phyloP scores from a whole-genome alignment of 129 eudicot species.

The Logfia minima region DNA sequence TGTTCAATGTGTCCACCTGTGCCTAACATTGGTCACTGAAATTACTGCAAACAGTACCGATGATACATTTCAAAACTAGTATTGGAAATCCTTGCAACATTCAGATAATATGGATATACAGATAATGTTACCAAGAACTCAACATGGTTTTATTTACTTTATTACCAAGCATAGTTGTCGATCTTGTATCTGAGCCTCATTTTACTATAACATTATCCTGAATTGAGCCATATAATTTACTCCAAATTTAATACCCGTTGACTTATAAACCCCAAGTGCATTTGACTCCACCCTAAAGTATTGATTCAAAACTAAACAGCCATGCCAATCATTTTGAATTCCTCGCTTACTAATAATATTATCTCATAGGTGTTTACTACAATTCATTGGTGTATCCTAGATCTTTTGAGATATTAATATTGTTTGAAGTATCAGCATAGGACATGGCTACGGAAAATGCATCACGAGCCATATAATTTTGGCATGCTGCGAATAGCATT shows the following conservation, averaged over 20 bases:
- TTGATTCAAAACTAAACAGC: not conserved
- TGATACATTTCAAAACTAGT: not conserved
- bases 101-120: not conserved
- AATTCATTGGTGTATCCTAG: not conserved
- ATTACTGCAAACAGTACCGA: not conserved
- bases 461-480: not conserved
- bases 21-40: not conserved
- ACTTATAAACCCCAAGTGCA: not conserved
- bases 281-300: slow-evolving; percentile 3
- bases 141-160: not conserved
- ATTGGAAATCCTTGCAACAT: not conserved
- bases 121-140: no score
- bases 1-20: not conserved
- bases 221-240: no score
- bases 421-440: not conserved
- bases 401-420: not conserved
- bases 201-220: not conserved
- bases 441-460: not conserved
- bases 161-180: not conserved
- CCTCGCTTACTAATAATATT: not conserved
- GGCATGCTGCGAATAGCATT: not conserved
- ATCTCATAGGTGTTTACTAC: not conserved
- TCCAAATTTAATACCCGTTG: no score
- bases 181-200: not conserved
- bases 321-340: not conserved